Evolutionary conservation across 768 basidiomycete genomes (phyloP).

Genomic region (Collybia nuda): DNA sequence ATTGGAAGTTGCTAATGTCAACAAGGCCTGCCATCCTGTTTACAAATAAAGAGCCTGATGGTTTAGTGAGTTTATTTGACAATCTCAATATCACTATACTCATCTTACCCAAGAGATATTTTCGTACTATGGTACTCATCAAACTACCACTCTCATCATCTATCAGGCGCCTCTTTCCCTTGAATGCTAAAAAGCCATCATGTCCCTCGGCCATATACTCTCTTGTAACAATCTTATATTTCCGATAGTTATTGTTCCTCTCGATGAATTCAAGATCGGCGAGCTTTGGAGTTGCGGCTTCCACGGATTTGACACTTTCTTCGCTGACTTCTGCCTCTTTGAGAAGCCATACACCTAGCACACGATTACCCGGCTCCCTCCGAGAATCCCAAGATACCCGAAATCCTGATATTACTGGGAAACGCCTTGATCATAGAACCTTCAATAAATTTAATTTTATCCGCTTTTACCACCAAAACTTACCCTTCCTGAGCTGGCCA

Average conservation of each 20-base stretch:
- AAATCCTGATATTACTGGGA: slow-evolving; percentile 85
- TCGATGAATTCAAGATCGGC: slow-evolving; percentile 54
- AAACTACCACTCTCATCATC: slow-evolving; percentile 83
- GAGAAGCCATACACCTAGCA: slow-evolving; percentile 70
- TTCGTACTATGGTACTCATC: slow-evolving; percentile 77
- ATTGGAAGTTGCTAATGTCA: slow-evolving; percentile 27
- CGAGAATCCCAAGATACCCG: slow-evolving; percentile 87
- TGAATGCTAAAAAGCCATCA: slow-evolving; percentile 76
- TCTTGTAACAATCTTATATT: slow-evolving; percentile 81
- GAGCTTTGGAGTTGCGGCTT: slow-evolving; percentile 26
- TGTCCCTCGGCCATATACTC: slow-evolving; percentile 85
- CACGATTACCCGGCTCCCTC: slow-evolving; percentile 64
- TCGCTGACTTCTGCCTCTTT: slow-evolving; percentile 34
- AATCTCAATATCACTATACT: background rate
- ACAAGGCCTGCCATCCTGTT: slow-evolving; percentile 54
- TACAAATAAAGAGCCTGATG: slow-evolving; percentile 70
- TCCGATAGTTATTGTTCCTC: slow-evolving; percentile 49
- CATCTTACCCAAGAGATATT: slow-evolving; percentile 74
- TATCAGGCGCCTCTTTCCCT: slow-evolving; percentile 65
- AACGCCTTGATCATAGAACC: slow-evolving; percentile 53
- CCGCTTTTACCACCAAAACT: slow-evolving; percentile 10
- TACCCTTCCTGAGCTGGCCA: slow-evolving; percentile 94
- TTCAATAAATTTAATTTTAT: background rate
- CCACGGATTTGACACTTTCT: slow-evolving; percentile 17
- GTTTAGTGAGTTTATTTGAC: background rate